These are phyloP conservation scores for Fonsecaea pugnacius DNA, from an alignment of 2,329 filamentous ascomycete species.

Conservation along the genomic window DNA sequence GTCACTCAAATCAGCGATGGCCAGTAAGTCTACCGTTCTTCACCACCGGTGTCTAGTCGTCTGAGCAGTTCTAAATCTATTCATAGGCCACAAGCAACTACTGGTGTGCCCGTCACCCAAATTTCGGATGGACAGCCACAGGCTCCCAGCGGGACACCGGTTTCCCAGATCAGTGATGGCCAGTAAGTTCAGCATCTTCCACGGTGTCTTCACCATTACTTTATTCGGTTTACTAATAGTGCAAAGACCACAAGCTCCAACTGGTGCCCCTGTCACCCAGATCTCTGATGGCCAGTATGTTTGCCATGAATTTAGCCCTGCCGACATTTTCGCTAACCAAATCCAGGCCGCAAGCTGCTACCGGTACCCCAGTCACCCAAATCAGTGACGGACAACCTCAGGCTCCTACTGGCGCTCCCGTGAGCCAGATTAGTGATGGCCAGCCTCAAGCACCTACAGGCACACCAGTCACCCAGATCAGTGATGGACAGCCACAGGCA, in stretches of 20 bases:
- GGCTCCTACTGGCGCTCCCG: conserved; percentile 32
- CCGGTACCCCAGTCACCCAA: conserved; percentile 32
- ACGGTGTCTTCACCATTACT: not conserved
- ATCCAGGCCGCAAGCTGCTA: conserved; percentile 27
- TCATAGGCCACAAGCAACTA: conserved; percentile 43
- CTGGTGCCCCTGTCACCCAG: conserved; percentile 37
- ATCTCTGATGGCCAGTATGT: conserved; percentile 42
- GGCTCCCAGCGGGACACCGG: conserved; percentile 28
- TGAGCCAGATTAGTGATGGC: conserved; percentile 29
- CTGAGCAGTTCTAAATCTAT: not conserved
- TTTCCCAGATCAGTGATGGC: conserved; percentile 27
- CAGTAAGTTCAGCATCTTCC: not conserved
- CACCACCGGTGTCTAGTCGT: not conserved
- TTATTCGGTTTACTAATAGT: not conserved
- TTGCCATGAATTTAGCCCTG: not conserved
- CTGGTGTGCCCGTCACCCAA: conserved; percentile 17
- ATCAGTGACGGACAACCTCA: conserved; percentile 44
- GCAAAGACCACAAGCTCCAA: conserved; percentile 25
- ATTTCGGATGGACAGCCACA: conserved; percentile 44
- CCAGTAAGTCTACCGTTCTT: conserved; percentile 40
- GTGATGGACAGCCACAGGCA: conserved; percentile 43
- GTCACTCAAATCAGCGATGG: conserved; percentile 52
- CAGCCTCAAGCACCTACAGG: conserved; percentile 41
- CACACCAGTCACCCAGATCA: conserved; percentile 27
- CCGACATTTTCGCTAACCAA: conserved; percentile 18